phyloP scores from a whole-genome alignment of 169 alveolate species.

The Plasmodium knowlesi region DNA sequence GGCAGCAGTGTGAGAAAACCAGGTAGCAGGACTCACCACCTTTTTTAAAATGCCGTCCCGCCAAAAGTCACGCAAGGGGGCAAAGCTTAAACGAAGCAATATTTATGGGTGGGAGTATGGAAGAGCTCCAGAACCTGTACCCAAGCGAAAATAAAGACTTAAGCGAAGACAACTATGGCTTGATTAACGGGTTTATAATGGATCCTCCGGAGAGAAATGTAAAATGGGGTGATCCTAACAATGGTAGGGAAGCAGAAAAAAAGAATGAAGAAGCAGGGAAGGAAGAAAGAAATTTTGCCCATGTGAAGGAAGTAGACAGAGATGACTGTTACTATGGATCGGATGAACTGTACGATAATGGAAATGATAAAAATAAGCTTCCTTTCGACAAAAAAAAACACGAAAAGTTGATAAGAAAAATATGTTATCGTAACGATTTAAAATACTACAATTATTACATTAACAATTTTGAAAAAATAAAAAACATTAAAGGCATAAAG shows the following conservation, averaged over 20 bases:
- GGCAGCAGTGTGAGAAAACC: background rate
- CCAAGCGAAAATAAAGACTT: background rate
- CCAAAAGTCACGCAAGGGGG: background rate
- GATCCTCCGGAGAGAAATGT: background rate
- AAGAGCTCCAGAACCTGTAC: background rate
- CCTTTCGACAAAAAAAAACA: conserved; percentile 19
- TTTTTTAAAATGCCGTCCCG: background rate
- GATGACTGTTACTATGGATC: background rate
- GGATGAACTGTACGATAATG: conserved; percentile 12
- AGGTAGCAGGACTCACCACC: background rate
- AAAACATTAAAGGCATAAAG: conserved; percentile 48
- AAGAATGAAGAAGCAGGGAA: background rate
- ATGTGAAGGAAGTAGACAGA: background rate
- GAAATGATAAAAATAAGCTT: background rate
- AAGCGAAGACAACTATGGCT: background rate
- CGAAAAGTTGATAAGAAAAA: conserved; percentile 40
- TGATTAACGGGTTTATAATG: background rate
- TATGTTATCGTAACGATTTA: conserved; percentile 59
- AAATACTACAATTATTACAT: conserved; percentile 35
- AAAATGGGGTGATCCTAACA: background rate
- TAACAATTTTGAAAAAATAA: conserved; percentile 71
- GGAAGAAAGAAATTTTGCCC: background rate
- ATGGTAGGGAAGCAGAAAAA: background rate
- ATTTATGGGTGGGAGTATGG: background rate
- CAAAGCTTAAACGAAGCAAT: background rate